phyloP scores from a whole-genome alignment of 2,329 filamentous ascomycete species.

The Fusarium bulbicola region DNA sequence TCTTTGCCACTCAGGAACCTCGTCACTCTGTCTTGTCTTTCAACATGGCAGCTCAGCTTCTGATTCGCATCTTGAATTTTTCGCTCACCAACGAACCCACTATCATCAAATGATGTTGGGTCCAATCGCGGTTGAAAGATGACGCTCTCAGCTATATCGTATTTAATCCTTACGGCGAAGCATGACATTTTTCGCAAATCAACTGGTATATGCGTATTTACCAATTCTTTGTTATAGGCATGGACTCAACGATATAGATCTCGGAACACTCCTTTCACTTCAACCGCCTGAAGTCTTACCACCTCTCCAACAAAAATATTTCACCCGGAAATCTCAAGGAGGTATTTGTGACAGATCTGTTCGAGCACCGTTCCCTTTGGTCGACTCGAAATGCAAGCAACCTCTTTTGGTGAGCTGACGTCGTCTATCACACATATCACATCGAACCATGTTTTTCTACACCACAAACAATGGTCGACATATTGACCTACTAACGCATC shows the following conservation, averaged over 20 bases:
- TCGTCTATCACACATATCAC: slow-evolving; percentile 18
- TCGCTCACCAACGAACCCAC: slow-evolving; percentile 11
- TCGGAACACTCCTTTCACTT: not conserved
- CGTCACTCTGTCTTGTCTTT: slow-evolving; percentile 13
- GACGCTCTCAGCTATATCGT: slow-evolving; percentile 2
- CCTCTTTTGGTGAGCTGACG: slow-evolving; percentile 7
- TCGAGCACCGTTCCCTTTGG: slow-evolving; percentile 4
- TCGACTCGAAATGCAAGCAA: not conserved
- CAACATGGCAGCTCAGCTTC: slow-evolving; percentile 6
- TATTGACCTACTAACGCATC: slow-evolving; percentile 3
- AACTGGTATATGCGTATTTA: not conserved
- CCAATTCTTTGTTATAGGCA: slow-evolving; percentile 9
- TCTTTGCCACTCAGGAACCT: slow-evolving; percentile 36
- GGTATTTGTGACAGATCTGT: slow-evolving; percentile 18
- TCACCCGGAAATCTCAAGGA: not conserved
- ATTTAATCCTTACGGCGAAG: slow-evolving; percentile 17
- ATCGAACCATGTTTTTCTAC: slow-evolving; percentile 12
- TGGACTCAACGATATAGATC: slow-evolving; percentile 14
- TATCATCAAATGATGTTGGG: slow-evolving; percentile 18
- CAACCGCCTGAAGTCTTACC: not conserved
- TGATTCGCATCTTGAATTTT: slow-evolving; percentile 31
- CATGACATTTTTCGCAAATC: slow-evolving; percentile 4
- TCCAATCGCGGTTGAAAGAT: slow-evolving; percentile 26
- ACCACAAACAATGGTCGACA: not conserved
- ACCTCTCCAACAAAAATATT: not conserved